A percentile compares a stretch with the other conserved stretches of the same genome.
These are phyloP conservation scores for Cyanidium caldarium DNA, from an alignment of 23 red algal species.

Conservation along the genomic window DNA sequence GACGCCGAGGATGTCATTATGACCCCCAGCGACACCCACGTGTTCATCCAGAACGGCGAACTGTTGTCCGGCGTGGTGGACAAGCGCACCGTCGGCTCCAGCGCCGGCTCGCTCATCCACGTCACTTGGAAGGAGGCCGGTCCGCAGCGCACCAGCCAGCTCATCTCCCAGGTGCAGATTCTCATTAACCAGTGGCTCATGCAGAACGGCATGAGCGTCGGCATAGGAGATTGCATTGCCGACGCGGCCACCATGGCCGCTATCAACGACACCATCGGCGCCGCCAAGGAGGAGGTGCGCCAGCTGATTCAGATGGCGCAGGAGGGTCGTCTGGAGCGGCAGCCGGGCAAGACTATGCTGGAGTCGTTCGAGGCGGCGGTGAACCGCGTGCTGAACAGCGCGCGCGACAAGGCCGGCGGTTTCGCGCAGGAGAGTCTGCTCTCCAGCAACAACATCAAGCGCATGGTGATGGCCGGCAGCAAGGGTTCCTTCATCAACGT, in stretches of 20 bases:
- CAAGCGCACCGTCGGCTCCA: slow-evolving; percentile 84
- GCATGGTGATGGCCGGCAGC: slow-evolving; percentile 96
- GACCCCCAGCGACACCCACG: slow-evolving; percentile 74
- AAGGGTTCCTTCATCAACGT: slow-evolving; percentile 99
- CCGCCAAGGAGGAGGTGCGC: slow-evolving; percentile 71
- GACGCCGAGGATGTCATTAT: slow-evolving; percentile 67
- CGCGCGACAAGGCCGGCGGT: slow-evolving; percentile 83
- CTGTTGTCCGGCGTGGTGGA: slow-evolving; percentile 83
- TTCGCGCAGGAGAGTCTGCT: slow-evolving; percentile 73
- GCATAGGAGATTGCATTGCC: slow-evolving; percentile 96
- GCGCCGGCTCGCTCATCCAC: slow-evolving; percentile 74
- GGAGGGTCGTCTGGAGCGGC: slow-evolving; percentile 50
- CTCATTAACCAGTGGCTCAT: slow-evolving; percentile 89
- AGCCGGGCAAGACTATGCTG: slow-evolving; percentile 97
- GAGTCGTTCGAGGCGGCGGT: slow-evolving; percentile 90
- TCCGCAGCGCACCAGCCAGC: slow-evolving; percentile 40
- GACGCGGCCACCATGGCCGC: slow-evolving; percentile 67
- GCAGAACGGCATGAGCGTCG: slow-evolving; percentile 76
- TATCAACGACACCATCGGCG: slow-evolving; percentile 66
- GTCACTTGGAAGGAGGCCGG: slow-evolving; percentile 95
- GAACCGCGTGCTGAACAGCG: slow-evolving; percentile 80
- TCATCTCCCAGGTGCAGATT: slow-evolving; percentile 84
- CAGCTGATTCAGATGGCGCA: slow-evolving; percentile 53
- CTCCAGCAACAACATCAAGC: slow-evolving; percentile 87
- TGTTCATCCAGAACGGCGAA: slow-evolving; percentile 73